These are phyloP conservation scores for Mortierella antarctica DNA, from an alignment of 192 early-diverging fungal genomes.

Conservation along the genomic window DNA sequence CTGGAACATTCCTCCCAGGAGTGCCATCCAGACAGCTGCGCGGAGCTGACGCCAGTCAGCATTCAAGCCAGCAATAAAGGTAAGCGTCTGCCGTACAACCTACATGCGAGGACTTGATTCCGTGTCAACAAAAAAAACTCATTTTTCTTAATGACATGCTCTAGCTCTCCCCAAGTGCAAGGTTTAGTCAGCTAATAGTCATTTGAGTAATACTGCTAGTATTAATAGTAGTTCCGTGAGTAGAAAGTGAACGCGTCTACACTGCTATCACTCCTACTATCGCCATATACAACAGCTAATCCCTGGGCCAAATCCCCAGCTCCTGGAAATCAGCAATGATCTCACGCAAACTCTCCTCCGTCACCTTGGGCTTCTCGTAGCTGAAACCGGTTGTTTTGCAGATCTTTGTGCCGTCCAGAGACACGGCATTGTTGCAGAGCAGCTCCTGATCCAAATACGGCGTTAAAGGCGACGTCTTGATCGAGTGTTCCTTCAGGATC, in stretches of 20 bases:
- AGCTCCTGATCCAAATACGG: slow-evolving; percentile 96
- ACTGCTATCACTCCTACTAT: not conserved
- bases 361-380: slow-evolving; percentile 77
- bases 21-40: no score
- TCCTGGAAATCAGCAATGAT: slow-evolving; percentile 86
- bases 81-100: no score
- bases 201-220: no score
- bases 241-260: not conserved
- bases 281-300: not conserved
- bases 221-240: no score
- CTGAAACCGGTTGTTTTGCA: slow-evolving; percentile 71
- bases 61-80: no score
- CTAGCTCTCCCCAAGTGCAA: no score
- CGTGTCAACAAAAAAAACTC: no score
- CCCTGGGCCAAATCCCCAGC: slow-evolving; percentile 84
- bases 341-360: slow-evolving; percentile 71
- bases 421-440: slow-evolving; percentile 85
- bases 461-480: slow-evolving; percentile 86
- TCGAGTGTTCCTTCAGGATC: slow-evolving; percentile 74
- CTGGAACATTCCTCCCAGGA: no score
- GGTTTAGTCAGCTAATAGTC: no score
- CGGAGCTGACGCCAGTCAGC: no score
- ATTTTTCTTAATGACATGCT: no score
- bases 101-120: no score
- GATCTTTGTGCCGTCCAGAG: slow-evolving; percentile 89